Evolutionary conservation across 495 filamentous ascomycete genomes (phyloP).

Genomic region (Acidiella bohemica): DNA sequence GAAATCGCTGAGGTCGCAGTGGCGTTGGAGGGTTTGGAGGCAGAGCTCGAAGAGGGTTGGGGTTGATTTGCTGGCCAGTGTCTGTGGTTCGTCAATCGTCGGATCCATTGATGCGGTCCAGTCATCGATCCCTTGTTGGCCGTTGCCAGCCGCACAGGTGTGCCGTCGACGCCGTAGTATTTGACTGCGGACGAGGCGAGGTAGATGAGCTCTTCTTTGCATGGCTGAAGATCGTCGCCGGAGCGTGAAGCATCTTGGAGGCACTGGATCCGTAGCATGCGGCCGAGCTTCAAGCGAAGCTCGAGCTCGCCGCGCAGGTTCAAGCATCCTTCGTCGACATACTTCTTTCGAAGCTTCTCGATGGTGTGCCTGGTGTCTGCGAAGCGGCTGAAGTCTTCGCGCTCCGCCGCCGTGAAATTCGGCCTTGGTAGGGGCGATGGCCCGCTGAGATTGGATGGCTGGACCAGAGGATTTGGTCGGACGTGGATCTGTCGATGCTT

Average conservation of each 20-base stretch:
- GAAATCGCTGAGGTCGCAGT: conserved; percentile 27
- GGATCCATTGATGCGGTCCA: conserved; percentile 4
- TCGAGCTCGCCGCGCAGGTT: conserved; percentile 15
- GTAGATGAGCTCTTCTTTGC: conserved; percentile 19
- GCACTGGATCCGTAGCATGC: conserved; percentile 3
- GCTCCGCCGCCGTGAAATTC: too few species aligned
- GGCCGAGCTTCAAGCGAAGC: conserved; percentile 11
- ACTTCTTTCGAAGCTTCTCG: conserved; percentile 2
- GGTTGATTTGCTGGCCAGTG: conserved; percentile 17
- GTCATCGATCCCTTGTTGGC: neutral
- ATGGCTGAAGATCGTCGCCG: too few species aligned
- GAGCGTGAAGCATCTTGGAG: too few species aligned
- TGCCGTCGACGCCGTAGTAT: conserved; percentile 36
- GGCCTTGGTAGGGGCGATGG: conserved; percentile 25
- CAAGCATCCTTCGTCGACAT: neutral
- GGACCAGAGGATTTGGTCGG: conserved; percentile 37
- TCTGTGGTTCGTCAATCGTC: neutral
- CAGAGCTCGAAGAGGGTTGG: conserved; percentile 48
- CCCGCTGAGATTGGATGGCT: conserved; percentile 17
- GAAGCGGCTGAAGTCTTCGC: conserved; percentile 40
- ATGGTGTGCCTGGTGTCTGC: conserved; percentile 7
- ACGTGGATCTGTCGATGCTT: conserved; percentile 34
- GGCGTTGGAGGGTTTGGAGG: conserved; percentile 32
- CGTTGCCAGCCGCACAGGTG: conserved; percentile 13
- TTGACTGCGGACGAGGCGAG: conserved; percentile 15